Evolutionary conservation across 2,329 filamentous ascomycete genomes (phyloP), one percentile per base, ranked within the genome.

Genomic region (Ophiostoma montium): DNA sequence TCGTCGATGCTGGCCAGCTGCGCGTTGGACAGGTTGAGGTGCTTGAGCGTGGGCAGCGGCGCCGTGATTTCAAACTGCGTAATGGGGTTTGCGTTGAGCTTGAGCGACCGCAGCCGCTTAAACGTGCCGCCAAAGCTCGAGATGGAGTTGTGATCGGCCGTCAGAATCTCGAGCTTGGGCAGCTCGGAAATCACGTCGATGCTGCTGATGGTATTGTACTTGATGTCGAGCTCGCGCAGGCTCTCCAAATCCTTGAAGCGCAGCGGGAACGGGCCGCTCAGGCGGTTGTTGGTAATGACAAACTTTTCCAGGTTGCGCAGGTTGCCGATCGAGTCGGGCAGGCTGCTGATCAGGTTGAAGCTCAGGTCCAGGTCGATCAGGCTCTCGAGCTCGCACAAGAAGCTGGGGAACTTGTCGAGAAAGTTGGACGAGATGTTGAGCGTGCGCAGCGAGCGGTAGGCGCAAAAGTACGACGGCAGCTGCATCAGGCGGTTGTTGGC

Each of bases 391-490:
- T 86, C 75, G 63, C 87, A 90, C 19, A 98, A 70, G 58, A 94
- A 94, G 19, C 82, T 72, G 0, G 92, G 92, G 54, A 98, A 94
- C 36, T 77, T 77, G 50, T 83, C 82, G 49, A 98, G 74, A 53
- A 86, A 89, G 63, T 98, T 98, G 1, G 92, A 98, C 1, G 90
- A 95, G 45, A 98, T 72, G 59, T 95, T 95, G 52, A 98, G 69
- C 55, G 80, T 90, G 54, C 92, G 77, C 53, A 98, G 70, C 5
- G 79, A 75, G 53, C 77, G 79, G 63, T 94, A 98, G 18, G 78
- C 74, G 19, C 80, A 82, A 63, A 98, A 95, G 58, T 90, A 92
- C 2, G 75, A 64, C 0, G 92, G 92, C 1, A 98, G 69, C 47
- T 75, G 72, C 31, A 79, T 85, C 18, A 98, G 70, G 52, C 86